Conservation (phyloP, 164 flowering plant genomes). For the Brasenia schreberi region DNA sequence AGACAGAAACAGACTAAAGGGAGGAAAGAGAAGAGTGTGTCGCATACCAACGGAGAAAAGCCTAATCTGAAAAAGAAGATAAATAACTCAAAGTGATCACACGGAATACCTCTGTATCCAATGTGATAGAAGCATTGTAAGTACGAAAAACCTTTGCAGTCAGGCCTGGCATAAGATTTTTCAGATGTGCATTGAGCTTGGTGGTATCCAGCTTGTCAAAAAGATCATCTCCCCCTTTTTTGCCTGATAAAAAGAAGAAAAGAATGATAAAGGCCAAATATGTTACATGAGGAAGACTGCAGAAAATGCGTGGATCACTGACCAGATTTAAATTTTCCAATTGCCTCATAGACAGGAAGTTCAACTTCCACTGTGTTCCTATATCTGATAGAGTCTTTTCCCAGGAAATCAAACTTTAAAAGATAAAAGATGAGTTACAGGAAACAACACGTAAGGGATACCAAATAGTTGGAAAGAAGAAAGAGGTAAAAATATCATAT, state of each 20-base stretch:
- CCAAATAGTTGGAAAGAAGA: background rate
- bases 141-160: conserved; percentile 99
- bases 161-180: conserved; percentile 98
- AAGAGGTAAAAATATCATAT: background rate
- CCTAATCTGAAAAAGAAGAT: background rate
- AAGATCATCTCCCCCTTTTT: conserved; percentile 59
- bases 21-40: background rate
- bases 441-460: background rate
- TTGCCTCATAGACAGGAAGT: conserved; percentile 74
- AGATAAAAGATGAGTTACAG: background rate
- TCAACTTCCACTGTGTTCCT: conserved; percentile 79
- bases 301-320: conserved; percentile 6
- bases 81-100: background rate
- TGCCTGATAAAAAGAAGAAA: conserved; percentile 38
- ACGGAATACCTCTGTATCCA: conserved; percentile 29
- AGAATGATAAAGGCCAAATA: background rate
- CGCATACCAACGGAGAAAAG: background rate
- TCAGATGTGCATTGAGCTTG: conserved; percentile 90
- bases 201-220: conserved; percentile 86
- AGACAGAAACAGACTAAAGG: background rate
- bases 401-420: conserved; percentile 93
- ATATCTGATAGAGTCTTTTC: conserved; percentile 97
- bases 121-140: conserved; percentile 89
- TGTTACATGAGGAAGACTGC: background rate
- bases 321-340: conserved; percentile 69